Base-by-base conservation (phyloP, 2,329 filamentous ascomycete species). In the Leptographium flavum region DNA sequence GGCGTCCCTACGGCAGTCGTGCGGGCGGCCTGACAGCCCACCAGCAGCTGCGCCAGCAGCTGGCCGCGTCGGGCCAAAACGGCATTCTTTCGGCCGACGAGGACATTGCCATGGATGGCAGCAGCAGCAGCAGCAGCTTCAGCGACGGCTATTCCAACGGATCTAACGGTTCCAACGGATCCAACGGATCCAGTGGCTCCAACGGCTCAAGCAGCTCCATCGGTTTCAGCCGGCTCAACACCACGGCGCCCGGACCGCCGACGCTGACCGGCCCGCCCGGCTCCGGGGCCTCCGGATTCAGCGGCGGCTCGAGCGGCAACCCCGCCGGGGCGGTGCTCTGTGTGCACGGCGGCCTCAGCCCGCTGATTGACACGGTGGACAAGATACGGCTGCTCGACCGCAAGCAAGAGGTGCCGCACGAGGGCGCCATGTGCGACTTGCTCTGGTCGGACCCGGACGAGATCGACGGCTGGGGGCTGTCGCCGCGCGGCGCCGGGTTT, bases 401-500 rank as follows among this genome's bases (percentile, higher is more conserved):
- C 50, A 96, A 96, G 63, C 92, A 98, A 65, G 92, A 98, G 66
- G 92, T 98, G 0, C 92, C 92, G 0, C 92, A 98, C 59, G 92
- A 98, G 66, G 92, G 92, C 46, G 87, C 92, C 58, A 98, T 98
- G 92, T 98, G 92, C 64, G 92, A 98, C 62, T 72, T 98, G 1
- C 74, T 98, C 3, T 98, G 92, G 92, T 95, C 87, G 1, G 92
- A 98, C 58, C 92, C 92, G 0, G 92, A 98, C 61, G 92, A 98
- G 56, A 94, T 95, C 51, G 88, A 95, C 58, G 90, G 88, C 48
- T 98, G 92, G 92, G 90, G 88, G 11, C 68, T 96, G 6, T 94
- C 86, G 1, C 92, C 92, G 0, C 86, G 90, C 32, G 92, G 92
- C 10, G 92, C 92, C 0, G 92, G 92, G 1, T 98, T 95, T 67